Conservation (phyloP, 1,284 basidiomycete genomes). For the Sporisorium scitamineum region DNA sequence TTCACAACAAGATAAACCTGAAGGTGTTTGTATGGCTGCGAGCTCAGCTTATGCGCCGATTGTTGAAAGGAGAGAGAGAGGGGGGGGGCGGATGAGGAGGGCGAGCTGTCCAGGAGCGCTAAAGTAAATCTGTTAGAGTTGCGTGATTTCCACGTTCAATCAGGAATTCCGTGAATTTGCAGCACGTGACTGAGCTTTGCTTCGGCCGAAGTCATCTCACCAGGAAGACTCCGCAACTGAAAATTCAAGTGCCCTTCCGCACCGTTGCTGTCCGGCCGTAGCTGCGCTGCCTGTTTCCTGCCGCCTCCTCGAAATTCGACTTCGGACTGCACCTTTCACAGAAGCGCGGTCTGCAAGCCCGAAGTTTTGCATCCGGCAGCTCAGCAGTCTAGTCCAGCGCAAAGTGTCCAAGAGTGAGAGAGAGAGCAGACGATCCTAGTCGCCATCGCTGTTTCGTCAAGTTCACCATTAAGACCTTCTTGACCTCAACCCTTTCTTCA, state of each 20-base stretch:
- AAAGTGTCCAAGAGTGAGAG: neutral
- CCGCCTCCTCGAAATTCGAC: slow-evolving; percentile 4
- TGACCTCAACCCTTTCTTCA: slow-evolving; percentile 11
- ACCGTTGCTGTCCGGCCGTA: neutral
- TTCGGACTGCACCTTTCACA: neutral
- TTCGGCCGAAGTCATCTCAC: slow-evolving; percentile 5
- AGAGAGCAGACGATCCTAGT: slow-evolving; percentile 8
- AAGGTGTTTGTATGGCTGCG: neutral
- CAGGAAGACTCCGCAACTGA: neutral
- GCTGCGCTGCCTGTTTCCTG: slow-evolving; percentile 6
- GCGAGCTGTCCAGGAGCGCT: neutral
- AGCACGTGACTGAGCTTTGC: neutral
- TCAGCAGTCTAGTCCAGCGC: neutral
- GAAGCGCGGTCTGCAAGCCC: slow-evolving; percentile 17
- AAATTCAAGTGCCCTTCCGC: slow-evolving; percentile 3
- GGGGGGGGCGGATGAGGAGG: neutral
- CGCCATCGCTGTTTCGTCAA: slow-evolving; percentile 27
- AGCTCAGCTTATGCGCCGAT: neutral
- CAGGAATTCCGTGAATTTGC: neutral
- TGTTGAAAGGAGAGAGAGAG: neutral
- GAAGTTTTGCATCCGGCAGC: slow-evolving; percentile 7
- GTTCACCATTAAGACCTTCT: slow-evolving; percentile 37
- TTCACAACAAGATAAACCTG: neutral
- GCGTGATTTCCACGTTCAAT: too few species aligned
- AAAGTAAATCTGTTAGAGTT: neutral